phyloP scores from a whole-genome alignment of 75 land plant species.

The Selaginella tamariscina region DNA sequence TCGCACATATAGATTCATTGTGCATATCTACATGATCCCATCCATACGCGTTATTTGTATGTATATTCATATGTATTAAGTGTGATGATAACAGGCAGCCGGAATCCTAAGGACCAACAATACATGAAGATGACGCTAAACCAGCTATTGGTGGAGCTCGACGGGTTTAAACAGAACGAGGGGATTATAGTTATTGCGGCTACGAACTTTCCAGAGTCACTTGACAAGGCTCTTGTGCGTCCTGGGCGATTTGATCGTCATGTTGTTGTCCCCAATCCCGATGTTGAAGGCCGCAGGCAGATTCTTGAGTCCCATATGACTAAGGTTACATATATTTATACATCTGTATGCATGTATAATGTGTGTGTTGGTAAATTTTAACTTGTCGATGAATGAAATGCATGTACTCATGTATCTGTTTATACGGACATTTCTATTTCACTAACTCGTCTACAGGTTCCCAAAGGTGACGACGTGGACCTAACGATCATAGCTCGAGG shows the following conservation, averaged over 20 bases:
- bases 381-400: neutral
- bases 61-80: no score
- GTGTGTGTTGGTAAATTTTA: conserved; percentile 2
- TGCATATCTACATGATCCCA: no score
- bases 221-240: conserved; percentile 89
- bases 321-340: conserved; percentile 57
- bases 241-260: conserved; percentile 98
- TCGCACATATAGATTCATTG: no score
- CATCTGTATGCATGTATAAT: no score
- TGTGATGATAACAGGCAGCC: no score
- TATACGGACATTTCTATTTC: neutral
- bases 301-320: conserved; percentile 92
- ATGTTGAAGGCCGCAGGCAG: conserved; percentile 96
- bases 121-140: conserved; percentile 97
- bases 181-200: conserved; percentile 99
- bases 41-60: no score
- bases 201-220: conserved; percentile 91
- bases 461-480: conserved; percentile 88
- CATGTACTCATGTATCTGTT: neutral
- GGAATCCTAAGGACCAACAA: conserved; percentile 95
- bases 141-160: conserved; percentile 91
- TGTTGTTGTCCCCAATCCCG: conserved; percentile 98
- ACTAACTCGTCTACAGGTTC: conserved; percentile 38
- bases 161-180: conserved; percentile 98
- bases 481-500: conserved; percentile 88